Base-by-base conservation (phyloP, 2,329 filamentous ascomycete species). In the Botryotinia narcissicola region DNA sequence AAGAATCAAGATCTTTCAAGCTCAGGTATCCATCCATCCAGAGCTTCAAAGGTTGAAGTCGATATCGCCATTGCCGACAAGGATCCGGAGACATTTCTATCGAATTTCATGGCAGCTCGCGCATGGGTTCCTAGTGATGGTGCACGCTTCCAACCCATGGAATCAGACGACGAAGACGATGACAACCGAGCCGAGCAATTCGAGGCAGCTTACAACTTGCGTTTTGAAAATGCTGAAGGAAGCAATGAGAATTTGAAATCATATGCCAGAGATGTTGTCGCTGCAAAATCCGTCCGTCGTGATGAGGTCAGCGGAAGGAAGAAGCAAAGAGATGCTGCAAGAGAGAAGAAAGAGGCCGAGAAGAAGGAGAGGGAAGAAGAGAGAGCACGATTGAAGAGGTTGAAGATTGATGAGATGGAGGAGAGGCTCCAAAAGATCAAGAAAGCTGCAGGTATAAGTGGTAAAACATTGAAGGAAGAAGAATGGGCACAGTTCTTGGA, bases 141-240 rank as follows among this genome's bases (percentile, higher is more conserved):
- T 60, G 86, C 88, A 35, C 87, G 88, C 60, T 94, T 93, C 83
- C 87, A 95, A 78, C 93, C 95, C 0, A 92, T 99, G 73, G 94
- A 98, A 80, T 97, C 94, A 0, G 96, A 99, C 78, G 94, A 98
- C 70, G 93, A 87, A 3, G 86, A 87, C 66, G 85, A 93, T 61
- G 89, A 93, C 44, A 87, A 88, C 42, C 87, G 89, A 63, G 95
- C 95, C 40, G 95, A 98, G 62, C 90, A 92, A 75, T 97, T 95
- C 79, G 96, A 99, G 83, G 88, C 93, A 76, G 95, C 95, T 7
- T 99, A 97, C 84, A 99, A 99, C 84, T 84, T 98, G 83, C 92
- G 96, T 48, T 99, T 99, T 80, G 96, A 99, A 81, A 93, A 98
- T 79, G 94, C 96, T 0, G 88, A 88, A 74, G 94, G 93, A 80